Evolutionary conservation across 2,329 filamentous ascomycete genomes (phyloP).

Genomic region (Remersonia thermophila): DNA sequence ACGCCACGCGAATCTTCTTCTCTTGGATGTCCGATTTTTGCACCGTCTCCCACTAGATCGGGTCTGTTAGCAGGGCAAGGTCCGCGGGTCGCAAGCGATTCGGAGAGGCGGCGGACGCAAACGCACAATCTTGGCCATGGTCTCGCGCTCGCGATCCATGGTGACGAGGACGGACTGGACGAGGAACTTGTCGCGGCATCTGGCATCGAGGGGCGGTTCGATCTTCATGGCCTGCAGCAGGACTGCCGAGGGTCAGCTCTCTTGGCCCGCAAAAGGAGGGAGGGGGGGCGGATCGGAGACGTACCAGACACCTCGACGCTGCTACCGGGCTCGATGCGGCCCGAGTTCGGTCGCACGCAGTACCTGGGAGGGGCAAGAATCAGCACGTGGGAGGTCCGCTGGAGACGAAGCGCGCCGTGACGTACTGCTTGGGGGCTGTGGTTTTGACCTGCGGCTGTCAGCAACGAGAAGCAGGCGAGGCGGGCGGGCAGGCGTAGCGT

Average conservation of each 20-base stretch:
- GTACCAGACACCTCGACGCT: constrained; percentile 87
- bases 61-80: constrained; percentile 19
- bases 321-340: constrained; percentile 81
- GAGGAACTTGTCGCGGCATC: constrained; percentile 95
- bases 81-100: constrained; percentile 3
- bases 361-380: constrained; percentile 50
- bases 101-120: too few relatives aligned
- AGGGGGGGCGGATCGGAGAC: constrained; percentile 16
- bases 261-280: not conserved
- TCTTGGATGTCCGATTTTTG: constrained; percentile 73
- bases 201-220: constrained; percentile 72
- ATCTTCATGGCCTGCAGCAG: constrained; percentile 97
- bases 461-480: constrained; percentile 12
- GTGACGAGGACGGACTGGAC: constrained; percentile 84
- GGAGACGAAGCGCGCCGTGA: too few relatives aligned
- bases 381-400: too few relatives aligned
- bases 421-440: constrained; percentile 93
- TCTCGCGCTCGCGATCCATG: constrained; percentile 70
- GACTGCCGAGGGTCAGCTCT: constrained; percentile 40
- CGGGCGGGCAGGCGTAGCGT: too few relatives aligned
- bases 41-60: constrained; percentile 59
- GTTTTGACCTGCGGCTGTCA: constrained; percentile 72
- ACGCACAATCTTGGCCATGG: constrained; percentile 68
- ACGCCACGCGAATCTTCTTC: constrained; percentile 89
- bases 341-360: constrained; percentile 93